phyloP scores from a whole-genome alignment of 305 asterid species.

The Fraxinus greggii region DNA sequence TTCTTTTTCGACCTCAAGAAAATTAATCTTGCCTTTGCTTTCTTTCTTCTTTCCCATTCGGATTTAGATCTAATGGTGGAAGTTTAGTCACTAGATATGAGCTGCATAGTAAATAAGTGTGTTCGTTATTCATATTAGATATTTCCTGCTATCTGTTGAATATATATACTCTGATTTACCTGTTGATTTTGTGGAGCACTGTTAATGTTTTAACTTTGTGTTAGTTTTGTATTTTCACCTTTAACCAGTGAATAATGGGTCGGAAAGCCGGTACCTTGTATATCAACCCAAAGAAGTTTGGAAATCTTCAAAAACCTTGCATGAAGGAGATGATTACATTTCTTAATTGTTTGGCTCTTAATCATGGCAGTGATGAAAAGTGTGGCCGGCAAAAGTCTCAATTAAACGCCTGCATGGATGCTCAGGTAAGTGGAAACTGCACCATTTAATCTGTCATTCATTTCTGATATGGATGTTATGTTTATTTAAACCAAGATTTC shows the following conservation, averaged over 20 bases:
- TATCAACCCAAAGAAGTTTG: slow-evolving; percentile 77
- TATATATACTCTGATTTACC: background rate
- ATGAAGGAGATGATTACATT: slow-evolving; percentile 73
- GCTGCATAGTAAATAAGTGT: background rate
- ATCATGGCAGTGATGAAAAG: slow-evolving; percentile 60
- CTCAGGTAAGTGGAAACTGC: slow-evolving; percentile 52
- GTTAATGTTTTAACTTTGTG: slow-evolving; percentile 5
- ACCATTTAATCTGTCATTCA: background rate
- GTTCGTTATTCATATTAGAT: background rate
- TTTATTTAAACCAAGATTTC: background rate
- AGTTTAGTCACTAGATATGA: background rate
- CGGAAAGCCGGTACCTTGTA: slow-evolving; percentile 60
- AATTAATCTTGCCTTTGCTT: background rate
- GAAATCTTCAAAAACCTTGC: slow-evolving; percentile 79
- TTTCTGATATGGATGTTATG: background rate
- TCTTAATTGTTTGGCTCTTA: slow-evolving; percentile 72
- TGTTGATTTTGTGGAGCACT: background rate
- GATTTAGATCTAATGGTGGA: background rate
- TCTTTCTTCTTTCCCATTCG: background rate
- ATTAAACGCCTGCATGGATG: slow-evolving; percentile 79
- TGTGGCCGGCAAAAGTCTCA: slow-evolving; percentile 68
- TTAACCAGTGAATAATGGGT: slow-evolving; percentile 60
- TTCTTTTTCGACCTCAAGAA: background rate
- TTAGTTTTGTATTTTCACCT: background rate
- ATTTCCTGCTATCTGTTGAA: background rate